Percentiles rank a stretch among this genome's conserved stretches.
Evolutionary conservation across 2,329 filamentous ascomycete genomes (phyloP).

Genomic region (Plenodomus biglobosus): DNA sequence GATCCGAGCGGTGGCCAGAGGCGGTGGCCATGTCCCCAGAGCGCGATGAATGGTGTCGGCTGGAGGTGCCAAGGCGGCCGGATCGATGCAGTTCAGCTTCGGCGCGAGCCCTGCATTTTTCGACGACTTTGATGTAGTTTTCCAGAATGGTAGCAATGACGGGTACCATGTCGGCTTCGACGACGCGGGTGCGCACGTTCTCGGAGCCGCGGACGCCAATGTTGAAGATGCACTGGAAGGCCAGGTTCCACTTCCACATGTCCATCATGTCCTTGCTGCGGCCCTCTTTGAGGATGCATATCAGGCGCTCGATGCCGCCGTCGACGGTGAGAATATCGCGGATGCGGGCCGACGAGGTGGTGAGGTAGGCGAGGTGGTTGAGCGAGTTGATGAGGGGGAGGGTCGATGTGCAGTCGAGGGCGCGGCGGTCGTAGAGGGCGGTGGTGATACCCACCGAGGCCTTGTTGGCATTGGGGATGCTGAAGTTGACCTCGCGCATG

Average conservation of each 20-base stretch:
- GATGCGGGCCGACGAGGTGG: constrained; percentile 95
- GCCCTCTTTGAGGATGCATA: constrained; percentile 97
- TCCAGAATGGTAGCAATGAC: constrained; percentile 97
- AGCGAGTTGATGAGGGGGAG: constrained; percentile 97
- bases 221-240: constrained; percentile 98
- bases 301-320: constrained; percentile 93
- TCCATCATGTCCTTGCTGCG: constrained; percentile 99
- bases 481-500: constrained; percentile 99
- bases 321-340: constrained; percentile 97
- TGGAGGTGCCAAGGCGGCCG: constrained; percentile 47
- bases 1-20: constrained; percentile 47
- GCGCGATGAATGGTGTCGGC: constrained; percentile 45
- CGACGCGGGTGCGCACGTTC: constrained; percentile 87
- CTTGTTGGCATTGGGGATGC: constrained; percentile 99
- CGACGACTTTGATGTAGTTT: constrained; percentile 96
- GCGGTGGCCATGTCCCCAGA: constrained; percentile 43
- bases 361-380: constrained; percentile 97
- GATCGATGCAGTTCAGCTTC: constrained; percentile 74
- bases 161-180: constrained; percentile 98
- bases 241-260: constrained; percentile 99
- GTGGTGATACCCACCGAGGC: constrained; percentile 98
- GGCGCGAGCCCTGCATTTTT: constrained; percentile 83
- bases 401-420: constrained; percentile 96
- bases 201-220: constrained; percentile 96
- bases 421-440: constrained; percentile 93